Evolutionary conservation across 352 stramenopile genomes (phyloP).

Genomic region (Globisporangium spiculum): DNA sequence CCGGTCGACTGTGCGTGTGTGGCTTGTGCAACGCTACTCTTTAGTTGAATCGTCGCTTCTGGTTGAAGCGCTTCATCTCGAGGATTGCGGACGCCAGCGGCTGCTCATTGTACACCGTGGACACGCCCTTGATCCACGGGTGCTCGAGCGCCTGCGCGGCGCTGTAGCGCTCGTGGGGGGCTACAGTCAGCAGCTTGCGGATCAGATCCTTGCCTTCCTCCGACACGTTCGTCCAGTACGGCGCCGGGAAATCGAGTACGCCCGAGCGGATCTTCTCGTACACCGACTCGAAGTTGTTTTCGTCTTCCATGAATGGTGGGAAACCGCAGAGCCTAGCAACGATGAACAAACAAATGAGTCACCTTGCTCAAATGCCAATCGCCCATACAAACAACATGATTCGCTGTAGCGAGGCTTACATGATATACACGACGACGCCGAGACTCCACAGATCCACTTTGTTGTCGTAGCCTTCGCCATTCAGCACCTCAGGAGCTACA

Average conservation of each 20-base stretch:
- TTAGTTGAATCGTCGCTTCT: slow-evolving; percentile 85
- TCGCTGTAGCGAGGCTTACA: slow-evolving; percentile 38
- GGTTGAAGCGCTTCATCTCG: slow-evolving; percentile 90
- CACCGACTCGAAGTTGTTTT: slow-evolving; percentile 77
- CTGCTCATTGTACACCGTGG: slow-evolving; percentile 69
- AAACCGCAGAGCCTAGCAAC: slow-evolving; percentile 70
- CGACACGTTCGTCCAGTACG: slow-evolving; percentile 87
- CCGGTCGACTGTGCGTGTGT: not conserved
- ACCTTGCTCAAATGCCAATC: not conserved
- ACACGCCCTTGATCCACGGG: slow-evolving; percentile 82
- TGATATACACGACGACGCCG: slow-evolving; percentile 87
- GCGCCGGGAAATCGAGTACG: slow-evolving; percentile 72
- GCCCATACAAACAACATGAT: slow-evolving; percentile 2
- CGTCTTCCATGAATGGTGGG: slow-evolving; percentile 79
- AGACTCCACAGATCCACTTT: slow-evolving; percentile 87
- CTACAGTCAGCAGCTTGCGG: slow-evolving; percentile 72
- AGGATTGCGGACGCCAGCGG: slow-evolving; percentile 78
- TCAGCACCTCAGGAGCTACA: slow-evolving; percentile 74
- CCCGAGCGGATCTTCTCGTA: slow-evolving; percentile 85
- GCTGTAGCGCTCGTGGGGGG: slow-evolving; percentile 66
- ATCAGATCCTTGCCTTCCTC: slow-evolving; percentile 84
- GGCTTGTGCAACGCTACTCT: not conserved
- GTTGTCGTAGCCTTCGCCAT: slow-evolving; percentile 83
- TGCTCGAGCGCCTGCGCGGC: slow-evolving; percentile 70
- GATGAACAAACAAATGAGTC: not conserved